Conservation (phyloP, 352 stramenopile genomes). For the Globisporangium polare region DNA sequence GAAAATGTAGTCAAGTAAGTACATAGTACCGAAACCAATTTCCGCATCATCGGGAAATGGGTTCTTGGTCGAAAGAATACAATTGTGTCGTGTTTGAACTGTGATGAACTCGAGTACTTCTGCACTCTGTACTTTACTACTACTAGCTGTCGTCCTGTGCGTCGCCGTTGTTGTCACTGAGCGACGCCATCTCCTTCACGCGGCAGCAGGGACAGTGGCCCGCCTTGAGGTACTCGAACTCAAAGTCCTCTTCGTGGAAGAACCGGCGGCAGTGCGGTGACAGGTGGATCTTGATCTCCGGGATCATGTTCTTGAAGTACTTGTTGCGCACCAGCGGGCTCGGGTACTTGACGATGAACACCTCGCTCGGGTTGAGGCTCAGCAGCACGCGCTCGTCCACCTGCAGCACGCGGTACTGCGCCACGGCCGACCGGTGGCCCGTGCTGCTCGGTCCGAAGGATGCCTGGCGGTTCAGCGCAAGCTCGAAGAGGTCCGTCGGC, state of each 20-base stretch:
- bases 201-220: slow-evolving; percentile 89
- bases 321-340: slow-evolving; percentile 46
- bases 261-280: slow-evolving; percentile 90
- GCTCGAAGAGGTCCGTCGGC: slow-evolving; percentile 65
- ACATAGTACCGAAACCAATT: neutral
- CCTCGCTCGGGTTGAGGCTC: slow-evolving; percentile 72
- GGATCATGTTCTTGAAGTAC: slow-evolving; percentile 93
- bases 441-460: slow-evolving; percentile 34
- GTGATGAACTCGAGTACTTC: neutral
- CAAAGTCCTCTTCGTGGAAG: slow-evolving; percentile 95
- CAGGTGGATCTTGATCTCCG: slow-evolving; percentile 90
- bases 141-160: slow-evolving; percentile 12
- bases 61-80: slow-evolving; percentile 5
- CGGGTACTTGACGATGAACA: slow-evolving; percentile 86
- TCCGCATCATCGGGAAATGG: slow-evolving; percentile 13
- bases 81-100: neutral
- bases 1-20: slow-evolving; percentile 13
- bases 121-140: neutral
- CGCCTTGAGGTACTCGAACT: slow-evolving; percentile 90
- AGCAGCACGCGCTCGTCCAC: slow-evolving; percentile 71
- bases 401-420: slow-evolving; percentile 71
- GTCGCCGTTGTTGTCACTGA: slow-evolving; percentile 2
- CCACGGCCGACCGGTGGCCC: slow-evolving; percentile 43
- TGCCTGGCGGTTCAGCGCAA: slow-evolving; percentile 83
- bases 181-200: slow-evolving; percentile 41